A percentile compares a stretch with the other conserved stretches of the same genome.
Conservation (phyloP, 208 protist genomes). For the Trypanosoma avium region DNA sequence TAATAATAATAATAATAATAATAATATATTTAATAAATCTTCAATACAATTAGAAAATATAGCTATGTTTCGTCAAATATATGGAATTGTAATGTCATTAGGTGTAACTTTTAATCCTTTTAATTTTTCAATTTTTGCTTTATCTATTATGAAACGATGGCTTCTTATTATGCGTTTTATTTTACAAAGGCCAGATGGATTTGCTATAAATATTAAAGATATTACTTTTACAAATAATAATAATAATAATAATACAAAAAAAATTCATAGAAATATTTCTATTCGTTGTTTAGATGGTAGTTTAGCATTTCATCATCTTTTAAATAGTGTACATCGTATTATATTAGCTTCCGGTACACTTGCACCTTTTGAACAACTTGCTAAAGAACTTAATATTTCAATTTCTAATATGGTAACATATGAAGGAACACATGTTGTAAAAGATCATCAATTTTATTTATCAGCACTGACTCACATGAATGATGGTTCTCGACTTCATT, state of each 20-base stretch:
- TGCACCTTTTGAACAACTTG: conserved; percentile 85
- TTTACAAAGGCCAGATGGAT: conserved; percentile 49
- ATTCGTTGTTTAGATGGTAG: conserved; percentile 79
- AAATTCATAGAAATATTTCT: conserved; percentile 9
- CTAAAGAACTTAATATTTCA: conserved; percentile 59
- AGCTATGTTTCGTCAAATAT: conserved; percentile 60
- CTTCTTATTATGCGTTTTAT: conserved; percentile 75
- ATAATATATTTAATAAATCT: background rate
- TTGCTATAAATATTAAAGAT: conserved; percentile 37
- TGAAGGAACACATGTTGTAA: conserved; percentile 58
- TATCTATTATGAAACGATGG: conserved; percentile 72
- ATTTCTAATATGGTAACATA: conserved; percentile 58
- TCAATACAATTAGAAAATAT: conserved; percentile 10
- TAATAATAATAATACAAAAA: background rate
- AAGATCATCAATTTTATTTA: conserved; percentile 35
- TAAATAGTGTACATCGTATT: conserved; percentile 55
- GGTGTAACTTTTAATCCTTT: conserved; percentile 89
- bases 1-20: background rate
- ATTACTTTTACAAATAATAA: background rate
- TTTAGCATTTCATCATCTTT: conserved; percentile 65
- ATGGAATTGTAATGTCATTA: conserved; percentile 70
- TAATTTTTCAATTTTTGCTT: conserved; percentile 57
- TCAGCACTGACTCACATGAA: conserved; percentile 33
- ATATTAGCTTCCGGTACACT: conserved; percentile 96
- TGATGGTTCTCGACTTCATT: conserved; percentile 43